Percentiles rank a stretch among this genome's conserved stretches.
These are phyloP conservation scores for Gentiana dahurica DNA, from an alignment of 257 asterid genomes.

Conservation along the genomic window DNA sequence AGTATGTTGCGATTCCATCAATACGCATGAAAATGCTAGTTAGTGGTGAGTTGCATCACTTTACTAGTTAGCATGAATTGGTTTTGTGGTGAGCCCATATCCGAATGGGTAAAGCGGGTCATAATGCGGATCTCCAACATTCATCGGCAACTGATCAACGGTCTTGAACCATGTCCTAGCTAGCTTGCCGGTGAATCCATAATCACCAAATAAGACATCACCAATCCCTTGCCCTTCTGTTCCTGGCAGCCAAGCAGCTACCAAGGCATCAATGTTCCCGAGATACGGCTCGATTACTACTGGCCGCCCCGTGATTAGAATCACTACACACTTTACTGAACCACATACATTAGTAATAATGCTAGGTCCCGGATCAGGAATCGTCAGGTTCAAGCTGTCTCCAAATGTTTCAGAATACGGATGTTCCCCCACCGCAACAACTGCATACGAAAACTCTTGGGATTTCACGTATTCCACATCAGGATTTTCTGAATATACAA, in stretches of 20 bases:
- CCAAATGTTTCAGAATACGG: conserved; percentile 21
- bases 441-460: conserved; percentile 11
- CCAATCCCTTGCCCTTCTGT: conserved; percentile 22
- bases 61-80: too few species aligned
- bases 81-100: conserved; percentile 14
- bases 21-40: too few species aligned
- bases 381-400: conserved; percentile 18
- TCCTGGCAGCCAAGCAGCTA: conserved; percentile 27
- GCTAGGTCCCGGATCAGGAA: conserved; percentile 20
- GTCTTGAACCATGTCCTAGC: conserved; percentile 23
- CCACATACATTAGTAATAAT: conserved; percentile 12
- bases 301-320: conserved; percentile 17
- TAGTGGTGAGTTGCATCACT: too few species aligned
- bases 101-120: conserved; percentile 24
- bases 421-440: conserved; percentile 21
- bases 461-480: conserved; percentile 13
- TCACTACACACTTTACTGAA: conserved; percentile 11
- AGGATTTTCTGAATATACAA: conserved; percentile 18
- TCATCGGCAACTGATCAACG: conserved; percentile 24
- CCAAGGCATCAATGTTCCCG: conserved; percentile 12
- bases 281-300: conserved; percentile 21
- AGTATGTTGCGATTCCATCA: too few species aligned
- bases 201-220: conserved; percentile 21
- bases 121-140: conserved; percentile 21
- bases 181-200: conserved; percentile 17